Percentiles rank a stretch among this genome's conserved stretches.
Conservation (phyloP, 805 yeast genomes). For the Lipomyces yamanashiensis region DNA sequence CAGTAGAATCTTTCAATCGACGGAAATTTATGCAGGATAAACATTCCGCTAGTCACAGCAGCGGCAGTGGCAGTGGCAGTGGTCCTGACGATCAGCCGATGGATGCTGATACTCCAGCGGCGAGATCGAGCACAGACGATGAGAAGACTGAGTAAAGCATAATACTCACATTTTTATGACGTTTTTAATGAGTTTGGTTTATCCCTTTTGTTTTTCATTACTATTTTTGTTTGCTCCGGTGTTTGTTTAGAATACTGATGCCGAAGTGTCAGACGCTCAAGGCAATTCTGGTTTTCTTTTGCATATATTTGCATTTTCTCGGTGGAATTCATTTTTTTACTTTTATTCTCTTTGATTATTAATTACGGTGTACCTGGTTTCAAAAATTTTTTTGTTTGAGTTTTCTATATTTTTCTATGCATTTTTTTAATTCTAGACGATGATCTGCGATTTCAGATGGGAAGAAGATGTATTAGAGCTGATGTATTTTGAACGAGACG, state of each 20-base stretch:
- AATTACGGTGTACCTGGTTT: slow-evolving; percentile 5
- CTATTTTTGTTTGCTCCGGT: background rate
- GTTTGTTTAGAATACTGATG: background rate
- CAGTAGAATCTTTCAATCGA: slow-evolving; percentile 16
- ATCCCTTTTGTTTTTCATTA: background rate
- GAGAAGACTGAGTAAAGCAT: background rate
- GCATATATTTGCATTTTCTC: background rate
- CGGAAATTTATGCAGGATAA: slow-evolving; percentile 1
- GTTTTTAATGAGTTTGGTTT: background rate
- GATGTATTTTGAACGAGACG: too few relatives aligned
- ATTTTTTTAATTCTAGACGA: background rate
- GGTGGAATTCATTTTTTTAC: background rate
- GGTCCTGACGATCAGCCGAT: background rate
- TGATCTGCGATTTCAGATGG: background rate
- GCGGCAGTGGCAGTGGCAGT: background rate
- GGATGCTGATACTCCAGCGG: background rate
- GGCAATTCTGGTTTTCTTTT: background rate
- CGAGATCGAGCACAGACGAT: slow-evolving; percentile 3
- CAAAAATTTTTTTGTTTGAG: background rate
- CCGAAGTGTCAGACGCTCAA: background rate
- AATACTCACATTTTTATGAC: background rate
- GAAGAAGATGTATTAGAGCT: too few relatives aligned
- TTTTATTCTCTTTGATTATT: background rate
- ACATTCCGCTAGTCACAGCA: background rate
- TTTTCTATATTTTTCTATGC: background rate